A percentile compares a stretch with the other conserved stretches of the same genome.
Conservation (phyloP, 2,329 filamentous ascomycete genomes). For the Aureobasidium subglaciale region DNA sequence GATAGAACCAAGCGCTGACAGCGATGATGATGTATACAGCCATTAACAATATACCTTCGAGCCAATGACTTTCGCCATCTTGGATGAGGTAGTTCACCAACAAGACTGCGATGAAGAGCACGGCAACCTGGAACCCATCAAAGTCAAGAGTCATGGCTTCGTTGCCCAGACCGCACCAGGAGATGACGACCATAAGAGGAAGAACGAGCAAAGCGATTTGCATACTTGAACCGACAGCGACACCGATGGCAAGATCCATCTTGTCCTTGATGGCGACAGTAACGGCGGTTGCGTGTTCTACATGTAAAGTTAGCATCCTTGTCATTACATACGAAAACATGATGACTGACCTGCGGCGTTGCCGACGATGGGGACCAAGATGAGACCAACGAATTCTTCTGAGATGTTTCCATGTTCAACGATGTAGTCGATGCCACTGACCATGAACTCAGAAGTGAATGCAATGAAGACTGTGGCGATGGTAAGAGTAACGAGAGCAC, state of each 20-base stretch:
- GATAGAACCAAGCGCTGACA: constrained; percentile 49
- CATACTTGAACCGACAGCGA: constrained; percentile 59
- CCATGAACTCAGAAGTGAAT: constrained; percentile 64
- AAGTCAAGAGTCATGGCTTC: constrained; percentile 70
- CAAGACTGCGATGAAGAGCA: constrained; percentile 50
- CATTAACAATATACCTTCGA: constrained; percentile 56
- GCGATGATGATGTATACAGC: constrained; percentile 57
- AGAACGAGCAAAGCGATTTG: constrained; percentile 58
- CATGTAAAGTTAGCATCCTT: background rate
- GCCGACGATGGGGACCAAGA: constrained; percentile 58
- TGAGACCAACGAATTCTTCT: constrained; percentile 56
- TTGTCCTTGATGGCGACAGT: constrained; percentile 58
- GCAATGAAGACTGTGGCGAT: constrained; percentile 73
- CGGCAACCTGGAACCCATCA: constrained; percentile 76
- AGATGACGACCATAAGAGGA: constrained; percentile 53
- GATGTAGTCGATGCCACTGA: constrained; percentile 51
- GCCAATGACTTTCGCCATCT: constrained; percentile 41
- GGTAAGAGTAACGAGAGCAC: constrained; percentile 64
- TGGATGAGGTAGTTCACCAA: constrained; percentile 57
- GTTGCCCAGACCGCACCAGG: constrained; percentile 49
- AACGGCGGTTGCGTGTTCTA: constrained; percentile 56
- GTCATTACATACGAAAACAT: too few relatives aligned
- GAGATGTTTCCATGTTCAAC: constrained; percentile 43
- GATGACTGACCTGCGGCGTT: constrained; percentile 36
- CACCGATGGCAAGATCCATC: constrained; percentile 61